Conservation (phyloP, 805 yeast species). For the Blastobotrys terrestris region DNA sequence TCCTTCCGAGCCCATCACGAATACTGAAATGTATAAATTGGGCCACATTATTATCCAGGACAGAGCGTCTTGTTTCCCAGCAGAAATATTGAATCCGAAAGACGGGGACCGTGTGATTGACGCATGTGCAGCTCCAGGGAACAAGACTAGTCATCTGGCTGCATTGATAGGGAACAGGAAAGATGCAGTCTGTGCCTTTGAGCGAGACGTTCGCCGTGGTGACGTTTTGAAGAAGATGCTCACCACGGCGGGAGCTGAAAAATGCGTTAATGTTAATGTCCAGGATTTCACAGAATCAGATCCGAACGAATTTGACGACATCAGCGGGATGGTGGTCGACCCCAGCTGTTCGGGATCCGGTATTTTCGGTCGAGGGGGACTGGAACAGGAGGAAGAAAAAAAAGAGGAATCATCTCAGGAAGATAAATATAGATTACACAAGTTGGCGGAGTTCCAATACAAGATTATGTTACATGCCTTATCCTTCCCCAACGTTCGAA, state of each 20-base stretch:
- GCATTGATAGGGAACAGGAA: slow-evolving; percentile 42
- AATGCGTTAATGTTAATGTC: slow-evolving; percentile 38
- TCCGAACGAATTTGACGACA: slow-evolving; percentile 54
- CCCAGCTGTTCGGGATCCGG: slow-evolving; percentile 99
- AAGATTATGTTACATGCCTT: slow-evolving; percentile 86
- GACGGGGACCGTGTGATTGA: slow-evolving; percentile 69
- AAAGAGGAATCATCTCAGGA: slow-evolving; percentile 29
- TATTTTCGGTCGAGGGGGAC: slow-evolving; percentile 74
- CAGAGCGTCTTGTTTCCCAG: slow-evolving; percentile 96
- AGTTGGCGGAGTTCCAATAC: slow-evolving; percentile 80
- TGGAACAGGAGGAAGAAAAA: slow-evolving; percentile 42
- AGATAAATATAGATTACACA: slow-evolving; percentile 50
- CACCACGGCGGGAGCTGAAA: slow-evolving; percentile 60
- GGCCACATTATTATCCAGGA: slow-evolving; percentile 91
- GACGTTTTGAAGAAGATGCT: slow-evolving; percentile 71
- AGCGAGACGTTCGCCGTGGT: slow-evolving; percentile 71
- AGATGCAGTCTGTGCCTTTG: slow-evolving; percentile 68
- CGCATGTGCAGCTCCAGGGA: slow-evolving; percentile 98
- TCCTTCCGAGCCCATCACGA: slow-evolving; percentile 64
- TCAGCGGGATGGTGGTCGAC: slow-evolving; percentile 82
- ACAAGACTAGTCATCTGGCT: slow-evolving; percentile 91
- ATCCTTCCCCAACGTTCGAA: slow-evolving; percentile 63
- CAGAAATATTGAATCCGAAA: slow-evolving; percentile 62
- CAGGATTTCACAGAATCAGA: slow-evolving; percentile 58
- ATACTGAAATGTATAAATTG: slow-evolving; percentile 57